A percentile compares a stretch with the other conserved stretches of the same genome.
Conservation (phyloP, 441 rosid genomes). For the Kokia cookei region DNA sequence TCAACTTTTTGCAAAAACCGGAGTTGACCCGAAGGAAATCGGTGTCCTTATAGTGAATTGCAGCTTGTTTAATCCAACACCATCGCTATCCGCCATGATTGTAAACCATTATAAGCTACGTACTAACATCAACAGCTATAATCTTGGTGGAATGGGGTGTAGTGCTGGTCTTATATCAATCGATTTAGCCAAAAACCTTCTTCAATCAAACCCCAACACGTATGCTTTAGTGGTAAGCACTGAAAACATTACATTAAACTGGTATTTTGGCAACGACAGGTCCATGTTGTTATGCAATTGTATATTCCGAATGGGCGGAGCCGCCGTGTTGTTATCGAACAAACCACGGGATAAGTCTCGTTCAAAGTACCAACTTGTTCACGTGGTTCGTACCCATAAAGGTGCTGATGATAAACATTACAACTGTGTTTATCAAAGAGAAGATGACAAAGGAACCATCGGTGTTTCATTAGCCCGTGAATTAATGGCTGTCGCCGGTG, state of each 20-base stretch:
- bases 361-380: constrained; percentile 69
- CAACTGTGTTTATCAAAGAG: constrained; percentile 60
- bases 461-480: constrained; percentile 76
- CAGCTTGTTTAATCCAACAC: constrained; percentile 84
- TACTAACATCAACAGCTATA: constrained; percentile 55
- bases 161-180: constrained; percentile 80
- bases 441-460: constrained; percentile 51
- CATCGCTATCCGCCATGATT: constrained; percentile 82
- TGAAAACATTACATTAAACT: constrained; percentile 78
- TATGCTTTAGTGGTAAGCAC: constrained; percentile 77
- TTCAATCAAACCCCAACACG: constrained; percentile 59
- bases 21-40: constrained; percentile 58
- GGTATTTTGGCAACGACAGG: constrained; percentile 81
- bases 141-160: constrained; percentile 95
- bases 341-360: constrained; percentile 39
- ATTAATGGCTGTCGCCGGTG: constrained; percentile 74
- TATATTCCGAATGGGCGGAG: constrained; percentile 81
- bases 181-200: constrained; percentile 72
- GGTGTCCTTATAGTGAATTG: constrained; percentile 81
- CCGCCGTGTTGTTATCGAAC: constrained; percentile 78
- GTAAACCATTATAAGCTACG: constrained; percentile 84
- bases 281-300: constrained; percentile 83
- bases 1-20: constrained; percentile 62
- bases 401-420: constrained; percentile 67
- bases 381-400: constrained; percentile 74